Evolutionary conservation across 2,329 filamentous ascomycete genomes (phyloP).

Genomic region (Penicillium concentricum): DNA sequence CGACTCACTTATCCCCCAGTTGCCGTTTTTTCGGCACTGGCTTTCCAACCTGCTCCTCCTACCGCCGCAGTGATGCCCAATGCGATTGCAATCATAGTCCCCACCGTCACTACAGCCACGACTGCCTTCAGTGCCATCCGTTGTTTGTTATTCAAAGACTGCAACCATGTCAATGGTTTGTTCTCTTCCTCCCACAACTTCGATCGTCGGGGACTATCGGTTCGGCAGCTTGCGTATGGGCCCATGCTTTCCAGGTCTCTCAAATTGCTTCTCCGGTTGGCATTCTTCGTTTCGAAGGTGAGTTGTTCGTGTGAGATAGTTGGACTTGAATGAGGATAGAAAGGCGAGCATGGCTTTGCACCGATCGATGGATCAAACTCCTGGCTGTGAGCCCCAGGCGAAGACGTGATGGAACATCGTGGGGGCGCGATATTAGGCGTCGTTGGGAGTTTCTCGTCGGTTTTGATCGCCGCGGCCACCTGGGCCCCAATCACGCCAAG

Average conservation of each 20-base stretch:
- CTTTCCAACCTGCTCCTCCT: slow-evolving; percentile 46
- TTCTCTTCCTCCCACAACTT: slow-evolving; percentile 38
- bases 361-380: slow-evolving; percentile 42
- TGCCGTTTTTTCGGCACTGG: slow-evolving; percentile 29
- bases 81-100: slow-evolving; percentile 46
- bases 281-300: slow-evolving; percentile 24
- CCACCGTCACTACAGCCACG: slow-evolving; percentile 44
- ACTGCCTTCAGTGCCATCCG: slow-evolving; percentile 40
- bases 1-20: slow-evolving; percentile 25
- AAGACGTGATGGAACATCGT: slow-evolving; percentile 19
- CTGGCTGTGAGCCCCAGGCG: slow-evolving; percentile 10
- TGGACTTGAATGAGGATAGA: slow-evolving; percentile 43
- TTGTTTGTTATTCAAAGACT: slow-evolving; percentile 36
- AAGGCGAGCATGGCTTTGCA: slow-evolving; percentile 45
- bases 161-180: slow-evolving; percentile 35
- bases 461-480: slow-evolving; percentile 25
- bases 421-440: slow-evolving; percentile 12
- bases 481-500: slow-evolving; percentile 28
- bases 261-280: slow-evolving; percentile 16
- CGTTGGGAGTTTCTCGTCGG: slow-evolving; percentile 19
- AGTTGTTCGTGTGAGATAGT: slow-evolving; percentile 29
- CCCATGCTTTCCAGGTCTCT: slow-evolving; percentile 36
- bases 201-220: slow-evolving; percentile 27
- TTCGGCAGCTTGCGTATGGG: slow-evolving; percentile 15
- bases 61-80: slow-evolving; percentile 46